Evolutionary conservation across 176 grass and related monocot genomes (phyloP).

Genomic region (Dactylis glomerata): DNA sequence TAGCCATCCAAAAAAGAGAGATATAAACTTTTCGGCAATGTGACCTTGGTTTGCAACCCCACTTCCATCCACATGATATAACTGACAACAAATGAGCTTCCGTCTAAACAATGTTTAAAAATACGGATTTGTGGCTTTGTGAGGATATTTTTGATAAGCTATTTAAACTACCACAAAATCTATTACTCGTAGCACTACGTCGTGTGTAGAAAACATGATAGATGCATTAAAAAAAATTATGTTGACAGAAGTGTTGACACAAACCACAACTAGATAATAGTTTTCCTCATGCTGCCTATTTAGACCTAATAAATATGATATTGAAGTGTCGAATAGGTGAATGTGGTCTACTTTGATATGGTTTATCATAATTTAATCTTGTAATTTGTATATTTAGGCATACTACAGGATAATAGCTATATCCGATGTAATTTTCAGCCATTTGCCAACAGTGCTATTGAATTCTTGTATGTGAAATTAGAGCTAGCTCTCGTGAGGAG

Average conservation of each 20-base stretch:
- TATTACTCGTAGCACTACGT: no score
- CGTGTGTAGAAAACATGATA: background rate
- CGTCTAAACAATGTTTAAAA: background rate
- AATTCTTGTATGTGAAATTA: no score
- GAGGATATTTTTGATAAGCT: background rate
- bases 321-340: background rate
- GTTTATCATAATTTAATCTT: background rate
- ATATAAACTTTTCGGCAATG: background rate
- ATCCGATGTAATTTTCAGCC: background rate
- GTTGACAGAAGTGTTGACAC: background rate
- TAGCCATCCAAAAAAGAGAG: background rate
- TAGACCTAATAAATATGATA: background rate
- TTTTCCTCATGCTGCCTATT: background rate
- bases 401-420: background rate
- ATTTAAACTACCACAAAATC: background rate
- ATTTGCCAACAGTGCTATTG: background rate
- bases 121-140: background rate
- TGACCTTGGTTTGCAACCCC: background rate
- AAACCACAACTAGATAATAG: background rate
- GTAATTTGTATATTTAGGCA: background rate
- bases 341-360: background rate
- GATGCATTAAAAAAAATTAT: background rate
- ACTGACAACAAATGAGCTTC: accelerated
- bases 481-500: no score
- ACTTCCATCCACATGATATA: background rate